Evolutionary conservation across 139 green algal genomes (phyloP).

Genomic region (Closterium sp.): DNA sequence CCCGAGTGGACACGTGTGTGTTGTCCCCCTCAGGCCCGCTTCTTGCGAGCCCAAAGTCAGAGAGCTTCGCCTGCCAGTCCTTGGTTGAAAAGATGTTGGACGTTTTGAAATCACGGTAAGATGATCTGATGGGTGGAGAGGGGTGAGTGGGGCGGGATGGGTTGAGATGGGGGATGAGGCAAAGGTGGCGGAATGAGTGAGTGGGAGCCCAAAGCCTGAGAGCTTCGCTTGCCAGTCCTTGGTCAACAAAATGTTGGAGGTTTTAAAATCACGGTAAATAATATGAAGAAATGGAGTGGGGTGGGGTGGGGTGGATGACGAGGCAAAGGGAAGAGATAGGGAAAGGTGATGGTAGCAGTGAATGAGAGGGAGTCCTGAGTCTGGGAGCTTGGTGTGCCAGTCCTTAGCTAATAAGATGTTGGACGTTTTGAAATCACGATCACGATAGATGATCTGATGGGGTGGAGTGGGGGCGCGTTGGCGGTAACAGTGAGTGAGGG

Average conservation of each 20-base stretch:
- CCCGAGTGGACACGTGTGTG: conserved; percentile 39
- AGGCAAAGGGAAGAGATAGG: no score
- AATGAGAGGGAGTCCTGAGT: no score
- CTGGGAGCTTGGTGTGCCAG: no score
- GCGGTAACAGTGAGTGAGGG: no score
- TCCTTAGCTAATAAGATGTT: no score
- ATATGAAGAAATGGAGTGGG: background rate
- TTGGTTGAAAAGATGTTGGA: conserved; percentile 28
- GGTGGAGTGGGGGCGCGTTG: no score
- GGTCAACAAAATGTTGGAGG: background rate
- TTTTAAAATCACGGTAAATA: conserved; percentile 36
- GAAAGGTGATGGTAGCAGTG: no score
- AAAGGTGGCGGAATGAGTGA: no score
- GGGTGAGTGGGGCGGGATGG: no score
- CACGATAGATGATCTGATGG: no score
- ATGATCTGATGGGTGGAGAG: conserved; percentile 3
- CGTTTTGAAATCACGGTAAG: conserved; percentile 37
- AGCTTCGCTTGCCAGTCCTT: conserved; percentile 36
- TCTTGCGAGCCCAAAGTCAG: conserved; percentile 62
- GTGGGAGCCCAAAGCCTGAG: conserved; percentile 59
- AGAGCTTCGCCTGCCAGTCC: conserved; percentile 40
- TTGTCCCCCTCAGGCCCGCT: conserved; percentile 42
- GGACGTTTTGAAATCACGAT: no score
- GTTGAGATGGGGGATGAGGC: background rate
- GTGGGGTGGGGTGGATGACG: no score